Evolutionary conservation across 1,284 basidiomycete species (phyloP).

Genomic region (Ceratorhiza oryzae-sativae): DNA sequence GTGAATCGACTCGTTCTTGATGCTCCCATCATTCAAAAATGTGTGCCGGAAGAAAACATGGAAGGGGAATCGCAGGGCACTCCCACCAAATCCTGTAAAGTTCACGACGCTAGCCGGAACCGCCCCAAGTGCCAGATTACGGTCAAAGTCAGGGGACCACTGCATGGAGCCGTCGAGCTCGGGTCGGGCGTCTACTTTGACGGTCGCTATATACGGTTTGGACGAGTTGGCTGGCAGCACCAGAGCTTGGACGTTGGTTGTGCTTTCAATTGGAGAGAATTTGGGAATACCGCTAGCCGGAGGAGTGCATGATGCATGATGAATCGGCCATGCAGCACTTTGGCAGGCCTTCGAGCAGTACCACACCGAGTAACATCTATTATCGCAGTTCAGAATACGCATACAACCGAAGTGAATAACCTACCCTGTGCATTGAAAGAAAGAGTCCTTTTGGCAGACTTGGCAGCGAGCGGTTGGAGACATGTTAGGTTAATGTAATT

Average conservation of each 20-base stretch:
- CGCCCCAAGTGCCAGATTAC: not conserved
- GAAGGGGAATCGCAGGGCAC: constrained; percentile 42
- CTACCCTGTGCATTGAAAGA: constrained; percentile 24
- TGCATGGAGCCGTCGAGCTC: not conserved
- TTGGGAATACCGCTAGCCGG: not conserved
- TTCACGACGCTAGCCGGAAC: constrained; percentile 20
- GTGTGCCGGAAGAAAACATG: constrained; percentile 42
- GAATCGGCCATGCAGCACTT: constrained; percentile 20
- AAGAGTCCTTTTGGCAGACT: constrained; percentile 8
- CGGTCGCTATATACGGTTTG: not conserved
- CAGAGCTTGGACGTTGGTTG: constrained; percentile 1
- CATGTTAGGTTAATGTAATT: not conserved
- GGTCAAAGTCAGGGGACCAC: constrained; percentile 10
- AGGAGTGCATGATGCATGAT: constrained; percentile 1
- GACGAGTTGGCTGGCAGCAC: constrained; percentile 2
- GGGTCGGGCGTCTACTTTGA: not conserved
- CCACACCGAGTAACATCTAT: constrained; percentile 10
- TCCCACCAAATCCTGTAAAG: constrained; percentile 41
- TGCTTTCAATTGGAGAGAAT: not conserved
- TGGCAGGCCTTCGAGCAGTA: constrained; percentile 4
- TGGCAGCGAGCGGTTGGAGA: not conserved
- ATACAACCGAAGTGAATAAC: not conserved
- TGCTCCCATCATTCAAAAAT: constrained; percentile 41
- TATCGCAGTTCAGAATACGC: not conserved
- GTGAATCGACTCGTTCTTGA: not conserved